These are phyloP conservation scores for Viridothelium virens DNA, from an alignment of 495 filamentous ascomycete genomes.

Conservation along the genomic window DNA sequence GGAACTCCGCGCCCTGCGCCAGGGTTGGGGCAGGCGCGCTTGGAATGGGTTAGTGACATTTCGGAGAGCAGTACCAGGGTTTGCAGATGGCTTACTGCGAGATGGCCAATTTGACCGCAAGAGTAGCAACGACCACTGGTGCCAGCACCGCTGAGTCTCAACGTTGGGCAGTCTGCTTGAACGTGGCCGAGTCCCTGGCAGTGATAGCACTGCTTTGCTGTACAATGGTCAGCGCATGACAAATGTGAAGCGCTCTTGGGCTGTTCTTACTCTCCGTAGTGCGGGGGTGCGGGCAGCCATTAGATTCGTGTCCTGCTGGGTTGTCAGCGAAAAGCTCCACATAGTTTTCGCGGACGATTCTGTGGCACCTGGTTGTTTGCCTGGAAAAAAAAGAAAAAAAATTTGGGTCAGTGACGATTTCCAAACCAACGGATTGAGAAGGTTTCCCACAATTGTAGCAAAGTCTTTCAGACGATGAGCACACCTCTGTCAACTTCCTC, in stretches of 20 bases:
- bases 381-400: constrained; percentile 17
- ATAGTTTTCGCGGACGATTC: neutral
- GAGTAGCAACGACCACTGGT: constrained; percentile 87
- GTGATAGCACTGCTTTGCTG: constrained; percentile 98
- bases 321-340: neutral
- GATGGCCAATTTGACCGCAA: constrained; percentile 85
- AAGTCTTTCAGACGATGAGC: constrained; percentile 89
- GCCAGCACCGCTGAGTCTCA: constrained; percentile 76
- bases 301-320: constrained; percentile 83
- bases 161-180: constrained; percentile 96
- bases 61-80: neutral
- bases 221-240: constrained; percentile 29
- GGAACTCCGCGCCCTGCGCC: constrained; percentile 43
- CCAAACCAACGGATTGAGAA: constrained; percentile 36
- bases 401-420: constrained; percentile 27
- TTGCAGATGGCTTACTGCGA: constrained; percentile 52
- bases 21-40: constrained; percentile 80
- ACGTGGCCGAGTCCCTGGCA: constrained; percentile 98
- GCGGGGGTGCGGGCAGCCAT: constrained; percentile 88
- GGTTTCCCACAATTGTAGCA: constrained; percentile 91
- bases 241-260: constrained; percentile 8
- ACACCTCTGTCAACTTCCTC: constrained; percentile 58
- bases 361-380: constrained; percentile 36
- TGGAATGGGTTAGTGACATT: constrained; percentile 17
- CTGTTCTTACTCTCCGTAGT: constrained; percentile 74